Percentiles rank a stretch among this genome's conserved stretches.
Conservation (phyloP, 768 basidiomycete genomes). For the Phaeotremella fagi region DNA sequence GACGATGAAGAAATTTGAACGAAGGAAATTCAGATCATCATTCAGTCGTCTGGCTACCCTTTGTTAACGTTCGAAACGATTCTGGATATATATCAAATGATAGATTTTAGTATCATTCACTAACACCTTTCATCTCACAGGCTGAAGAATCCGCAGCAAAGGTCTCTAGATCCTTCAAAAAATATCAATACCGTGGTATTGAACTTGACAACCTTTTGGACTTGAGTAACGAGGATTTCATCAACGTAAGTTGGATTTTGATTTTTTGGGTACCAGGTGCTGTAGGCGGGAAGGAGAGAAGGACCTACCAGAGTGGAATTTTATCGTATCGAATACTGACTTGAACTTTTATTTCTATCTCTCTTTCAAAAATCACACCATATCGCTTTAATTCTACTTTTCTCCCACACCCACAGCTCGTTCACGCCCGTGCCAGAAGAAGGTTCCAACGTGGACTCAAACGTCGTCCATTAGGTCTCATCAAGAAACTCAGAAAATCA, state of each 20-base stretch:
- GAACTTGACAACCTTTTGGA: constrained; percentile 98
- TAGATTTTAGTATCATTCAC: no score
- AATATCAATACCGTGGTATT: constrained; percentile 96
- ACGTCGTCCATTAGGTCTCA: constrained; percentile 95
- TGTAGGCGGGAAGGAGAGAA: not conserved
- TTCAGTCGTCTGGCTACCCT: no score
- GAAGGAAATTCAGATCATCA: no score
- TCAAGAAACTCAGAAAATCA: constrained; percentile 98
- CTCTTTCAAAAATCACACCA: not conserved
- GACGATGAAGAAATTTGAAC: no score
- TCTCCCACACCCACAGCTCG: constrained; percentile 58
- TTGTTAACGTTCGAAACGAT: no score
- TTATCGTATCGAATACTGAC: constrained; percentile 63
- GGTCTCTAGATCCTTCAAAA: constrained; percentile 98
- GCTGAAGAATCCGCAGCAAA: constrained; percentile 93
- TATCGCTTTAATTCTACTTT: constrained; percentile 2
- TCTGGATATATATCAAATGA: no score
- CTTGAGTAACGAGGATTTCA: constrained; percentile 70
- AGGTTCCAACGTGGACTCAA: constrained; percentile 99
- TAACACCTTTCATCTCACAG: constrained; percentile 50
- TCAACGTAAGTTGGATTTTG: constrained; percentile 60
- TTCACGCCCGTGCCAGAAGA: constrained; percentile 95
- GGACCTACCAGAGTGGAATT: no score
- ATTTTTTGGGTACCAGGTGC: no score
- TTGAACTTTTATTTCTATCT: not conserved